These are phyloP conservation scores for Aspergillus novoparasiticus DNA, from an alignment of 2,329 filamentous ascomycete species.

Conservation along the genomic window DNA sequence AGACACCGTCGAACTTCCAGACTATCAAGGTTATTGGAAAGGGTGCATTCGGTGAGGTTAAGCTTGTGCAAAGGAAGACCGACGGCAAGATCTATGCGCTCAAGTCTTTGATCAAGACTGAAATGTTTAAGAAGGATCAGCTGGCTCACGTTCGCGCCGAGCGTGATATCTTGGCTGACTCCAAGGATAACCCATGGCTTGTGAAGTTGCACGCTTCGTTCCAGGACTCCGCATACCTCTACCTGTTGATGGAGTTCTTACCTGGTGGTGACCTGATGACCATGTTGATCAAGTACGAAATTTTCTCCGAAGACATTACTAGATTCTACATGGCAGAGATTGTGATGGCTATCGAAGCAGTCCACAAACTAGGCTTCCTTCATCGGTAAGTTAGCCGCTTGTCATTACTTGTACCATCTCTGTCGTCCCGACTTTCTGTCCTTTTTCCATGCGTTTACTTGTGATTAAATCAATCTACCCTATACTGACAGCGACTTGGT, in stretches of 20 bases:
- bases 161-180: slow-evolving; percentile 95
- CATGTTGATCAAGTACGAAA: slow-evolving; percentile 99
- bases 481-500: slow-evolving; percentile 21
- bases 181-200: slow-evolving; percentile 95
- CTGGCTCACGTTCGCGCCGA: slow-evolving; percentile 96
- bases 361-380: slow-evolving; percentile 97
- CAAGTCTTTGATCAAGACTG: slow-evolving; percentile 97
- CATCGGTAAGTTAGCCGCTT: slow-evolving; percentile 72
- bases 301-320: slow-evolving; percentile 98
- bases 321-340: slow-evolving; percentile 99
- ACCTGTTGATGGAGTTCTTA: slow-evolving; percentile 99
- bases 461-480: background rate
- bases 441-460: background rate
- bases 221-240: slow-evolving; percentile 93
- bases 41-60: slow-evolving; percentile 97
- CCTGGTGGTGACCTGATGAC: slow-evolving; percentile 99
- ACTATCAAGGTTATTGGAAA: slow-evolving; percentile 99
- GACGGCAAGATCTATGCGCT: slow-evolving; percentile 97
- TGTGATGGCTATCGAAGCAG: slow-evolving; percentile 95
- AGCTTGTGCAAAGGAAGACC: slow-evolving; percentile 92
- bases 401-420: background rate
- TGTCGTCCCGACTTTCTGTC: background rate
- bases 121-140: slow-evolving; percentile 99
- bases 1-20: slow-evolving; percentile 90
- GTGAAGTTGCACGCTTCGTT: slow-evolving; percentile 98